Evolutionary conservation across 805 yeast species (phyloP).

Genomic region (Candida insectalens): DNA sequence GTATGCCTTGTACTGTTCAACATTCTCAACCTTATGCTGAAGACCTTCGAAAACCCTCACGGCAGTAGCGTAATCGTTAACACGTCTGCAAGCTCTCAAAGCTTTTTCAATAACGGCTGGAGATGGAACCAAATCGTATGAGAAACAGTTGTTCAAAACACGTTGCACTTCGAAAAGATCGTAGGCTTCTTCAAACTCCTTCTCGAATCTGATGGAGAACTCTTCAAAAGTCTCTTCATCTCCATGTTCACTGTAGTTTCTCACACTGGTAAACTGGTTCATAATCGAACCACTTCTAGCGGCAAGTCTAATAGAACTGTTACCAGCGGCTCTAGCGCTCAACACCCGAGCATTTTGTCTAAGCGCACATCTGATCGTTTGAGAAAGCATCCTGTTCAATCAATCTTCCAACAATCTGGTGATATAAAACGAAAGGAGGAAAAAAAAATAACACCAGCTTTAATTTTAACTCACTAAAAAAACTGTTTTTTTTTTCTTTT

Average conservation of each 20-base stretch:
- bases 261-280: slow-evolving; percentile 14
- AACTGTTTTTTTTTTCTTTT: too few species aligned
- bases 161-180: slow-evolving; percentile 85
- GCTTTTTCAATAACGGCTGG: slow-evolving; percentile 95
- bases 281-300: slow-evolving; percentile 4
- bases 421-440: background rate
- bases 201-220: slow-evolving; percentile 82
- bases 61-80: slow-evolving; percentile 97
- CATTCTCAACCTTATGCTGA: slow-evolving; percentile 91
- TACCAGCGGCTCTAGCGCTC: slow-evolving; percentile 8
- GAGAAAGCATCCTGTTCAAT: slow-evolving; percentile 20
- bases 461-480: too few species aligned
- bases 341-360: slow-evolving; percentile 23
- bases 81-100: slow-evolving; percentile 96
- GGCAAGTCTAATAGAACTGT: slow-evolving; percentile 13
- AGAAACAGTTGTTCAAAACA: slow-evolving; percentile 94
- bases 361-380: slow-evolving; percentile 24
- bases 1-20: slow-evolving; percentile 90
- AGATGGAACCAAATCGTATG: slow-evolving; percentile 97
- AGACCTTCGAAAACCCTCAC: slow-evolving; percentile 97
- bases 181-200: slow-evolving; percentile 91
- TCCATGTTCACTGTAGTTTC: slow-evolving; percentile 68
- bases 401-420: background rate
- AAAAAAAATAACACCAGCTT: slow-evolving; percentile 1
- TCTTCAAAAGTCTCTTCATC: slow-evolving; percentile 93